Evolutionary conservation across 2,329 filamentous ascomycete genomes (phyloP), one percentile per base, ranked within the genome.

Genomic region (Aspergillus nomiae): DNA sequence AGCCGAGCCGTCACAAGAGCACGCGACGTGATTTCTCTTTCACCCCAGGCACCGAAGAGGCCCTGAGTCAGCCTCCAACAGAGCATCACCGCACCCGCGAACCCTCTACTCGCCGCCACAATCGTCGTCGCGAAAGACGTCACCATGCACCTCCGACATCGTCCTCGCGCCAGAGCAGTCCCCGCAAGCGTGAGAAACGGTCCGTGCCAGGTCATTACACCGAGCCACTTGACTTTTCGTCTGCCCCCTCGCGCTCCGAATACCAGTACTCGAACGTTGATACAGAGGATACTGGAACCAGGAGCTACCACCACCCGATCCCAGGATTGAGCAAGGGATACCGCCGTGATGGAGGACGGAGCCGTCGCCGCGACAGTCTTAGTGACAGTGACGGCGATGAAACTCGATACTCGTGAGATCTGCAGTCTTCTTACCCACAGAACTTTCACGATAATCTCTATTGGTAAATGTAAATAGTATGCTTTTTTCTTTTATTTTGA

Each of bases 301-400:
- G 84, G 73, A 80, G 78, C 55, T 88, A 88, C 69, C 82, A 83
- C 30, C 85, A 86, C 74, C 81, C 85, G 10, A 84, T 88, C 56
- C 85, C 86, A 0, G 84, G 83, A 0, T 67, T 87, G 69, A 84
- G 79, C 63, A 77, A 78, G 66, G 78, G 77, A 11, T 80, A 80
- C 60, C 73, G 78, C 12, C 76, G 77, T 32, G 75, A 77, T 41
- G 71, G 71, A 14, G 70, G 72, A 21, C 70, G 72, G n/a, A 77
- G 81, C 43, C 75, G 77, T 21, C 73, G 83, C 51, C 78, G 83
- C 64, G 84, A 86, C 65, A 84, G 82, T 70, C 71, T 86, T 74
- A 85, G 83, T 70, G 84, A 86, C 65, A 85, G 83, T 65, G 84
- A 85, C 34, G 76, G 75, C 10, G 76, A 77, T 12, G 73, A 75